Base-by-base conservation (phyloP, 345 rosid genomes). In the Populus deltoides region DNA sequence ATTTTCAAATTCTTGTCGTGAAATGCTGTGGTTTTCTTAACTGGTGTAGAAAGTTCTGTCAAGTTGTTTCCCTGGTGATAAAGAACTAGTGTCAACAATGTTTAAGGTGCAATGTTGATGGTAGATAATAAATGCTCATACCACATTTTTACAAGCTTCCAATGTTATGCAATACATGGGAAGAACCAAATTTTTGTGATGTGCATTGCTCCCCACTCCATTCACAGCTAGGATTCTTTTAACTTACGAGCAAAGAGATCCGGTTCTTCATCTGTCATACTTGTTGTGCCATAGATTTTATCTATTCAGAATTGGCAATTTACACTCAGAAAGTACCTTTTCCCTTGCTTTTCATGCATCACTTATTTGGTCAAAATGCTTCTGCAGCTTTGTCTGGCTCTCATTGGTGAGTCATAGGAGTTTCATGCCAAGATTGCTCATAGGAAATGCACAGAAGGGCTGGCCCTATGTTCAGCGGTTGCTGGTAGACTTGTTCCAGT, bases 341-440 rank as follows among this genome's bases (percentile, higher is more conserved):
- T 11, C 24, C 17, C 66, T 20, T 29, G 10, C 2, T 7, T 24
- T 69, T 4, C 33, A 2, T 75, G 80, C 39, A 41, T 78, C 70
- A 10, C 74, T 35, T 33, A 73, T 75, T 18, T 51, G 41, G 71
- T 72, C 43, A 33, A 74, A 81, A 62, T 75, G 47, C 53, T 74
- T 82, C 61, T 86, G 17, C 91, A 96, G 99, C 89, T 94, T 90
- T 90, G 99, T 94, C 47, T 96, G 99, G 98, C 93, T 96, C 49
- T 97, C 94, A 85, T 86, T 96, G 85, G 94, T 94, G 61, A 92
- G 98, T 80, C 98, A 96, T 81, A 89, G 98, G 87, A 92, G 94
- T 86, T 96, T 96, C 87, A 88, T 96, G 99, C 99, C 99, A 22
- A 96, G 94, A 84, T 80, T 96, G 79, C 97, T 96, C 47, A 89